phyloP scores from a whole-genome alignment of 441 rosid genomes.

The Rhodomyrtus psidioides region DNA sequence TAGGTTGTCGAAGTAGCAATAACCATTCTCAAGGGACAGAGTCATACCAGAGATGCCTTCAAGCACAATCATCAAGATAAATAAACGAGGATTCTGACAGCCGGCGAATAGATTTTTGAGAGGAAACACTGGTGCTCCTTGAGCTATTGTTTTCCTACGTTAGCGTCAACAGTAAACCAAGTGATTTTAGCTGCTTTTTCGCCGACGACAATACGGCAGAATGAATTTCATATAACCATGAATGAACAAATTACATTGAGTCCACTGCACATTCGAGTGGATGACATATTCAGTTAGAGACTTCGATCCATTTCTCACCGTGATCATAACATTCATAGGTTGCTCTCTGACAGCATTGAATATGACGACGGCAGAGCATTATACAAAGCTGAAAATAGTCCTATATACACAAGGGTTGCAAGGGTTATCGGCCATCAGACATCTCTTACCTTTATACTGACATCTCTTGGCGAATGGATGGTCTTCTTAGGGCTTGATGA shows the following conservation, averaged over 20 bases:
- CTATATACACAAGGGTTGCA: not conserved
- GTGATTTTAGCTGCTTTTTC: not conserved
- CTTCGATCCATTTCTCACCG: not conserved
- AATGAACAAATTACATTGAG: not conserved
- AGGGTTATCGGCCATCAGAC: slow-evolving; percentile 16
- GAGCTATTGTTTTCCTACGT: not conserved
- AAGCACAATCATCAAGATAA: not conserved
- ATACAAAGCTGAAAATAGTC: not conserved
- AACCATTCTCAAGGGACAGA: not conserved
- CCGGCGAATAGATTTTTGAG: not conserved
- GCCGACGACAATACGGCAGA: not conserved
- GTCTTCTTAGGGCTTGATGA: slow-evolving; percentile 33
- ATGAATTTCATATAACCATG: not conserved
- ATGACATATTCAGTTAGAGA: not conserved
- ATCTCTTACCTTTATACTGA: slow-evolving; percentile 60
- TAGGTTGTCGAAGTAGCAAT: not conserved
- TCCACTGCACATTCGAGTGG: not conserved
- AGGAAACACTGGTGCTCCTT: not conserved
- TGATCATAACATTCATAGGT: not conserved
- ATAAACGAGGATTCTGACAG: not conserved
- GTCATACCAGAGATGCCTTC: not conserved
- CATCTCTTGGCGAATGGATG: slow-evolving; percentile 25
- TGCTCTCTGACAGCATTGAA: not conserved
- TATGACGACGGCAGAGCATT: not conserved
- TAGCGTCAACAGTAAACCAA: not conserved